These are phyloP conservation scores for Exophiala sp. DNA, from an alignment of 2,329 filamentous ascomycete genomes.

Conservation along the genomic window DNA sequence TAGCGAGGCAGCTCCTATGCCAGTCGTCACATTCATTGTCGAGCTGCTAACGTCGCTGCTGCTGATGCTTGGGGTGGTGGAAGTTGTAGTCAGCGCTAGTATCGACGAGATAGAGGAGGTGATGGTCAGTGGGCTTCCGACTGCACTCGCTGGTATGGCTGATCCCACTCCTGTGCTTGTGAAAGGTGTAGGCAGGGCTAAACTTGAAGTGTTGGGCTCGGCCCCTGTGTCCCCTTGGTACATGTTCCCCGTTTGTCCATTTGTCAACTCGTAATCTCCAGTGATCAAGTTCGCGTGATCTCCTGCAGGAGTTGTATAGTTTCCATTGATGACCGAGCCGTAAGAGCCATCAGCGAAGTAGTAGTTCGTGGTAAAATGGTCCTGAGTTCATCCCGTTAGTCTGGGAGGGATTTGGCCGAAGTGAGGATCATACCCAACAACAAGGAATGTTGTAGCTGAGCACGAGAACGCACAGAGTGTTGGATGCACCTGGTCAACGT, in stretches of 20 bases:
- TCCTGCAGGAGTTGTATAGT: constrained; percentile 39
- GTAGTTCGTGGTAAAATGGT: constrained; percentile 52
- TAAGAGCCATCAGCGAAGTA: constrained; percentile 46
- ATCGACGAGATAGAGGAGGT: constrained; percentile 4
- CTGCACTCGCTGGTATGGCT: constrained; percentile 43
- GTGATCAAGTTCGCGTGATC: constrained; percentile 43
- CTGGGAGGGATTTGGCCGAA: background rate
- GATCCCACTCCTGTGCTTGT: constrained; percentile 46
- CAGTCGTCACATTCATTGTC: background rate
- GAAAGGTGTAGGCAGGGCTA: constrained; percentile 45
- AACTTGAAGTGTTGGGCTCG: constrained; percentile 44
- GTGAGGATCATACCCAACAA: constrained; percentile 40
- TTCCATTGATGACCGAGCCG: constrained; percentile 44
- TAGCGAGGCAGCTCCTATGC: background rate
- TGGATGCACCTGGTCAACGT: constrained; percentile 29
- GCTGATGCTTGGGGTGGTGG: background rate
- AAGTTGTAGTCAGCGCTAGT: constrained; percentile 1
- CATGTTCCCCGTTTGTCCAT: constrained; percentile 44
- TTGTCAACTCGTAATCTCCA: constrained; percentile 41
- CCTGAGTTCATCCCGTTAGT: constrained; percentile 28
- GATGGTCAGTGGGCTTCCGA: constrained; percentile 34
- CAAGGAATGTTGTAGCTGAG: constrained; percentile 43
- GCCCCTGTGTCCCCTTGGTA: constrained; percentile 36
- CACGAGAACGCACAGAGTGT: constrained; percentile 42
- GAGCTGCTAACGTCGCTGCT: background rate